These are phyloP conservation scores for Phytopythium vexans DNA, from an alignment of 352 stramenopile genomes.

Conservation along the genomic window DNA sequence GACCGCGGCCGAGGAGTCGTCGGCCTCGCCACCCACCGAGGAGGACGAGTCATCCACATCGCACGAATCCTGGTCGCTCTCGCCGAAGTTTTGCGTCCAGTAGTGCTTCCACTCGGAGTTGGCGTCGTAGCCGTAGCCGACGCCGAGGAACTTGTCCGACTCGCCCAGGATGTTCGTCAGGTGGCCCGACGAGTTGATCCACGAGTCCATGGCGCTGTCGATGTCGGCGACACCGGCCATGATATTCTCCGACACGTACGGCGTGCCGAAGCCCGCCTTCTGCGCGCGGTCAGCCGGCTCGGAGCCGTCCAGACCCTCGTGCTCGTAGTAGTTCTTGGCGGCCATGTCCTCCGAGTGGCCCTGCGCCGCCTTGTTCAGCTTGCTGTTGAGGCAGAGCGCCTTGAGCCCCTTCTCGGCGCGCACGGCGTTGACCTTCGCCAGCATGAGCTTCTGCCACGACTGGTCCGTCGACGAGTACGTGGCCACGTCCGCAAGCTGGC, in stretches of 20 bases:
- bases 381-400: conserved; percentile 35
- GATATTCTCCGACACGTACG: conserved; percentile 36
- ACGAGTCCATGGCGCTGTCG: conserved; percentile 35
- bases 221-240: conserved; percentile 35
- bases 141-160: conserved; percentile 21
- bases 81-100: conserved; percentile 30
- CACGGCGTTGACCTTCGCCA: conserved; percentile 24
- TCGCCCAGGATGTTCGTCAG: conserved; percentile 28
- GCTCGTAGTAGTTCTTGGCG: conserved; percentile 28
- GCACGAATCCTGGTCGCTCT: conserved; percentile 13
- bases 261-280: conserved; percentile 17
- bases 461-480: background rate
- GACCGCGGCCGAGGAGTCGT: background rate
- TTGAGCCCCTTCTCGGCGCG: conserved; percentile 26
- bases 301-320: conserved; percentile 30
- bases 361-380: conserved; percentile 31
- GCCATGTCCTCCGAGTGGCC: conserved; percentile 30
- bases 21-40: background rate
- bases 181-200: conserved; percentile 35
- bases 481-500: background rate
- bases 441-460: background rate
- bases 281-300: conserved; percentile 21
- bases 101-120: conserved; percentile 30
- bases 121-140: conserved; percentile 32
- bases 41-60: conserved; percentile 1